Evolutionary conservation across 805 yeast genomes (phyloP).

Genomic region (Cyberlindnera meyerae): DNA sequence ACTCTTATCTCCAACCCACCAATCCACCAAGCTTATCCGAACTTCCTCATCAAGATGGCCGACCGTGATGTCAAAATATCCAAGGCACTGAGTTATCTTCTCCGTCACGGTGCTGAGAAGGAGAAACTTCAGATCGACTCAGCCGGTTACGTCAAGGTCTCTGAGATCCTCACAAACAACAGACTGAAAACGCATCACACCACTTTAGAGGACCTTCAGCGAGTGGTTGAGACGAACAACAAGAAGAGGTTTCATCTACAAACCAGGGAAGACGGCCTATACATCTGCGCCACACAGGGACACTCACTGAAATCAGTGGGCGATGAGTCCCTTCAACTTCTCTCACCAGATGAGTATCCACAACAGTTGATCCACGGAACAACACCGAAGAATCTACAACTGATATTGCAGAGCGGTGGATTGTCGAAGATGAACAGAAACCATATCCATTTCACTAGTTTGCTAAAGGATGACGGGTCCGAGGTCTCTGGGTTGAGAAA

Average conservation of each 20-base stretch:
- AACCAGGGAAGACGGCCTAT: slow-evolving; percentile 23
- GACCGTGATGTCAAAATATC: slow-evolving; percentile 55
- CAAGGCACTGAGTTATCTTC: slow-evolving; percentile 65
- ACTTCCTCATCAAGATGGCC: neutral
- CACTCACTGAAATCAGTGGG: slow-evolving; percentile 57
- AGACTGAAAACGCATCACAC: slow-evolving; percentile 53
- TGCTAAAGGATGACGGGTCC: slow-evolving; percentile 38
- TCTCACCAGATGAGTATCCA: slow-evolving; percentile 45
- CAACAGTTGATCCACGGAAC: slow-evolving; percentile 77
- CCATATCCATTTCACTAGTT: slow-evolving; percentile 82
- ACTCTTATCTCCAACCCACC: too few relatives aligned
- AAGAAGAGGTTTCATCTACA: slow-evolving; percentile 64
- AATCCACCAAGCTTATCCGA: too few relatives aligned
- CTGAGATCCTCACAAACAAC: slow-evolving; percentile 49
- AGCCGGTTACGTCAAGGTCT: slow-evolving; percentile 60
- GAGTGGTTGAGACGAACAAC: slow-evolving; percentile 59
- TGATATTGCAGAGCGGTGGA: slow-evolving; percentile 50
- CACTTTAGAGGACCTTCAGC: slow-evolving; percentile 50
- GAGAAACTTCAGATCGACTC: slow-evolving; percentile 61
- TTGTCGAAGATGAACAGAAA: slow-evolving; percentile 67
- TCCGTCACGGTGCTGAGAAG: slow-evolving; percentile 80
- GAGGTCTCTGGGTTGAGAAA: slow-evolving; percentile 73
- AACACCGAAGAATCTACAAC: slow-evolving; percentile 38
- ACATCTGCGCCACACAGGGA: slow-evolving; percentile 90
- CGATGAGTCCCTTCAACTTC: slow-evolving; percentile 36